Evolutionary conservation across 2,329 filamentous ascomycete genomes (phyloP), one percentile per base, ranked within the genome.

Genomic region (Coniochaeta sp.): DNA sequence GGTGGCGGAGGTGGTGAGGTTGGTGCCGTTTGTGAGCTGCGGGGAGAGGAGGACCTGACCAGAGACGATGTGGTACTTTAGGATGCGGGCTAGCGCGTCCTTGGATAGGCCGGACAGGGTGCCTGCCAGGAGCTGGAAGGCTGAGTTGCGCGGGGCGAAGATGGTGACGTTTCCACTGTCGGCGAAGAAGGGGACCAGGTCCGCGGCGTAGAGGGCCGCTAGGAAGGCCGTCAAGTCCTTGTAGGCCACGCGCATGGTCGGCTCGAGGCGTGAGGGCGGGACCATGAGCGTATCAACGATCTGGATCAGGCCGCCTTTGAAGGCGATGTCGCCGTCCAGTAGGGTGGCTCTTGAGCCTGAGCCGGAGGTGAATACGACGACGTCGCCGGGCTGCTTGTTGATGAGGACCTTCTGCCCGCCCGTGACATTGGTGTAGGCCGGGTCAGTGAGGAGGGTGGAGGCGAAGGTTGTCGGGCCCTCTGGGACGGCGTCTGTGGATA

Each of bases 11-110:
- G 73, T 72, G 9, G 62, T 61, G 6, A 74, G 74, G 3, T 66
- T 66, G 2, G 64, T 71, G 43, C 78, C 81, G 72, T 87, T 88
- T 58, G 68, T 64, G 19, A 79, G 70, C 40, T 67, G 62, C 1
- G 74, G 72, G 19, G 80, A 82, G 67, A 85, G 85, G 1, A 79
- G 71, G 1, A 87, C 77, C 7, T 74, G 74, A 58, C 76, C 78
- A n/a, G 79, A 77, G 28, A 86, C 72, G 55, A 86, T 74, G 69
- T 87, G 84, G 71, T 87, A 86, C 28, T 74, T 67, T 7, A 87
- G 73, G 19, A 86, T 74, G n/a, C 66, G 65, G 11, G 71, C 64
- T 4, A 84, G 71, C 9, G 80, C 72, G 9, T 72, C 68, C 1
- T 66, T 64, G 58, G 71, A 72, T 3, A 82, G 68, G 61, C 72